phyloP scores from a whole-genome alignment of 805 yeast genomes.

The Debaryomyces maramus region DNA sequence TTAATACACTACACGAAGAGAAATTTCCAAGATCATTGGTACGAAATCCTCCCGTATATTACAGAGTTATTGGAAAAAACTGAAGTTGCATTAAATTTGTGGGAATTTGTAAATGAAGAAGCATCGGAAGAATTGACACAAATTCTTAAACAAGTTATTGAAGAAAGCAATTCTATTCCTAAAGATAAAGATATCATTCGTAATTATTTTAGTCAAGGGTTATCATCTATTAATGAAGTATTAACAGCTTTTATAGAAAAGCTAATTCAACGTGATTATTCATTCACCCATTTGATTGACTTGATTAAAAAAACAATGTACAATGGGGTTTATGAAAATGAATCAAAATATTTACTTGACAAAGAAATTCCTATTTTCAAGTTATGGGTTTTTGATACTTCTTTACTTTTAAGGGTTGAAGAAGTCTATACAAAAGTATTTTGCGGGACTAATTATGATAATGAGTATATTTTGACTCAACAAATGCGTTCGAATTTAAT shows the following conservation, averaged over 20 bases:
- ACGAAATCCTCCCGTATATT: slow-evolving; percentile 36
- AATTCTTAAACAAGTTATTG: slow-evolving; percentile 7
- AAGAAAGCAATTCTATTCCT: slow-evolving; percentile 1
- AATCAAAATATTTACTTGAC: slow-evolving; percentile 35
- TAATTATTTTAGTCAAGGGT: slow-evolving; percentile 25
- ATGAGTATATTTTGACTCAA: slow-evolving; percentile 15
- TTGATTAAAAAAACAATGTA: slow-evolving; percentile 29
- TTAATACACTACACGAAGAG: slow-evolving; percentile 46
- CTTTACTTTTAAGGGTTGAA: slow-evolving; percentile 40
- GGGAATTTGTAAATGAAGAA: slow-evolving; percentile 23
- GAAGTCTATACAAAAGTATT: slow-evolving; percentile 35
- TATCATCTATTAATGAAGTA: slow-evolving; percentile 24
- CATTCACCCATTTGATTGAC: slow-evolving; percentile 17
- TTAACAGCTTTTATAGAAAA: slow-evolving; percentile 27
- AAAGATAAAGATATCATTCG: slow-evolving; percentile 22
- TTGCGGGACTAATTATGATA: slow-evolving; percentile 9
- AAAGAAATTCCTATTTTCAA: slow-evolving; percentile 24
- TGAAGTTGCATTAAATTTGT: slow-evolving; percentile 48
- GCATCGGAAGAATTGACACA: slow-evolving; percentile 4
- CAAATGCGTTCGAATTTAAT: slow-evolving; percentile 21
- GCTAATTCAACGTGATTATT: slow-evolving; percentile 16
- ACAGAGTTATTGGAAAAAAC: slow-evolving; percentile 33
- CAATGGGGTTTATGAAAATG: slow-evolving; percentile 38
- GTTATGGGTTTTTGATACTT: slow-evolving; percentile 52
- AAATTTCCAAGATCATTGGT: slow-evolving; percentile 45